Conservation (phyloP, 164 flowering plant species). For the Chimonanthus praecox region DNA sequence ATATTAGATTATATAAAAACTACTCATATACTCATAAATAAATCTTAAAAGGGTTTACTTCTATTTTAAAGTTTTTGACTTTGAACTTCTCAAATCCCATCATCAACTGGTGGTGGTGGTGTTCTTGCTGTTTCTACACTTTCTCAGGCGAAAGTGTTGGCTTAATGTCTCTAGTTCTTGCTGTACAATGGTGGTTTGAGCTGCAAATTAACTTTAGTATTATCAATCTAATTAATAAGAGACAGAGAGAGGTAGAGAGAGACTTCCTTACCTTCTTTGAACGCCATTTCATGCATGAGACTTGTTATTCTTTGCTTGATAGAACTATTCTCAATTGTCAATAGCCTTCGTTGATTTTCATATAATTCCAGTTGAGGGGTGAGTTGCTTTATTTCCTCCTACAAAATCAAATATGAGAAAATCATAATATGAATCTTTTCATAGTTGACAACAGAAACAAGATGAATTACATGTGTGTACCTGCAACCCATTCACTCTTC, state of each 20-base stretch:
- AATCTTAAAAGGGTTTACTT: no score
- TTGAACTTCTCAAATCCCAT: no score
- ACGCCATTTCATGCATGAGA: background rate
- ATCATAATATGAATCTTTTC: background rate
- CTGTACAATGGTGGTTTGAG: no score
- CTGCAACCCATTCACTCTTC: background rate
- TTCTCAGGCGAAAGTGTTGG: no score
- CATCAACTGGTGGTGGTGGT: no score
- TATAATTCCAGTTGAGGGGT: constrained; percentile 17
- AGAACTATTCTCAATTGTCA: constrained; percentile 15
- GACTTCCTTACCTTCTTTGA: constrained; percentile 19
- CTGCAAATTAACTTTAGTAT: no score
- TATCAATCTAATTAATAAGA: background rate
- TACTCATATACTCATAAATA: no score
- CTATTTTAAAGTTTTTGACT: no score
- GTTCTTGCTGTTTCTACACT: no score
- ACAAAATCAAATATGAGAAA: background rate
- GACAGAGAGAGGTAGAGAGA: background rate
- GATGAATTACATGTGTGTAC: background rate
- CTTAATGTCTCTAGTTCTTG: no score
- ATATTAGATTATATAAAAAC: no score
- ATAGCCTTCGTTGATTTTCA: background rate
- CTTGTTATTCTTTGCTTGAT: constrained; percentile 13
- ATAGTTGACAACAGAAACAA: background rate
- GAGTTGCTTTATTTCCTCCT: constrained; percentile 15